phyloP scores from a whole-genome alignment of 306 rosid species.

The Trifolium repens region DNA sequence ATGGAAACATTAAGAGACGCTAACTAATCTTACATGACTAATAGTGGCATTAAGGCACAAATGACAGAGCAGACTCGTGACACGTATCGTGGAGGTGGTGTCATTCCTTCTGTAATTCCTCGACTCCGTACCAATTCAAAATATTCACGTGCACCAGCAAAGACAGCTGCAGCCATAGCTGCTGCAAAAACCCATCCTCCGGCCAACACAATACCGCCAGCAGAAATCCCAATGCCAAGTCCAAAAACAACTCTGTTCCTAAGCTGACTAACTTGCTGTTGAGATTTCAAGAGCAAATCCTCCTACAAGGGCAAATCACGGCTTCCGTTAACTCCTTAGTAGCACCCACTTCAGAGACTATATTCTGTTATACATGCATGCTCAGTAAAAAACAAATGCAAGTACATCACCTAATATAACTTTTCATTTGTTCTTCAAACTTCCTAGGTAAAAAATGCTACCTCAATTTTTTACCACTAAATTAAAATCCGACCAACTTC shows the following conservation, averaged over 20 bases:
- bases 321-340: constrained; percentile 40
- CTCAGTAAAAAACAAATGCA: constrained; percentile 34
- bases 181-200: constrained; percentile 89
- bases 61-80: constrained; percentile 85
- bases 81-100: constrained; percentile 93
- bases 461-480: background rate
- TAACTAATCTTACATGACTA: constrained; percentile 73
- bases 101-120: constrained; percentile 92
- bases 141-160: constrained; percentile 84
- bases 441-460: background rate
- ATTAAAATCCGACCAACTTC: constrained; percentile 23
- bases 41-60: constrained; percentile 85
- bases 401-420: constrained; percentile 20
- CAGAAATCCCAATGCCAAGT: constrained; percentile 82
- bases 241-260: constrained; percentile 79
- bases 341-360: constrained; percentile 40
- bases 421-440: constrained; percentile 2
- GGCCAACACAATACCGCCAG: constrained; percentile 75
- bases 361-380: constrained; percentile 7
- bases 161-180: constrained; percentile 71
- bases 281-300: constrained; percentile 53
- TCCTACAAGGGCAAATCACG: constrained; percentile 48
- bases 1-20: constrained; percentile 33
- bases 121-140: constrained; percentile 85
- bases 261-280: constrained; percentile 62